These are phyloP conservation scores for Yarrowia divulgata DNA, from an alignment of 805 yeast species.

Conservation along the genomic window DNA sequence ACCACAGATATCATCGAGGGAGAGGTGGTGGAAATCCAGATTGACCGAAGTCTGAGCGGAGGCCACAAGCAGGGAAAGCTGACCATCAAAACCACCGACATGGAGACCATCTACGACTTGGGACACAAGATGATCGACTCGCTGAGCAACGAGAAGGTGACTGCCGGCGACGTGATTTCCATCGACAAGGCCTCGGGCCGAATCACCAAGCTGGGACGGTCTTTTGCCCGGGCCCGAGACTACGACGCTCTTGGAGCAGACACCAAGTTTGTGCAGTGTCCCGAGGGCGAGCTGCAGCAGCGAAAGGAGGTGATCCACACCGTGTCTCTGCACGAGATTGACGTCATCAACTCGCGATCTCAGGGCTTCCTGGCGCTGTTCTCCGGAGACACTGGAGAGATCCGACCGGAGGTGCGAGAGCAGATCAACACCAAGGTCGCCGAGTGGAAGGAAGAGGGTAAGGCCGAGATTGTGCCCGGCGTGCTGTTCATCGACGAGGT, in stretches of 20 bases:
- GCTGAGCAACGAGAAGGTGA: slow-evolving; percentile 89
- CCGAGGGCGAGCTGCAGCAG: slow-evolving; percentile 97
- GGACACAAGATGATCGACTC: slow-evolving; percentile 96
- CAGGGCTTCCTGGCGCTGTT: slow-evolving; percentile 97
- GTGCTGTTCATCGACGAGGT: slow-evolving; percentile 97
- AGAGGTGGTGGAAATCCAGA: slow-evolving; percentile 96
- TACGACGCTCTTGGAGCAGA: slow-evolving; percentile 99
- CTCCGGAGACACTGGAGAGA: slow-evolving; percentile 97
- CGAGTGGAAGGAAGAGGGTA: slow-evolving; percentile 99
- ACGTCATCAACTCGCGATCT: slow-evolving; percentile 95
- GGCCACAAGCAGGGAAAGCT: slow-evolving; percentile 98
- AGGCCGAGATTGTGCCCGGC: slow-evolving; percentile 96
- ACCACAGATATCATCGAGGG: slow-evolving; percentile 98
- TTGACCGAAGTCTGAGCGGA: slow-evolving; percentile 91
- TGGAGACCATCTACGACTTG: slow-evolving; percentile 97
- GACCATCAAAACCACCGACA: slow-evolving; percentile 95
- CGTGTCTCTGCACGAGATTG: slow-evolving; percentile 96
- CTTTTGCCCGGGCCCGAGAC: slow-evolving; percentile 94
- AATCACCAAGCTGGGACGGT: slow-evolving; percentile 91
- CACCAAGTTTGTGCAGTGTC: slow-evolving; percentile 96
- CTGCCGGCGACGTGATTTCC: slow-evolving; percentile 96
- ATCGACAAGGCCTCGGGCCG: slow-evolving; percentile 96
- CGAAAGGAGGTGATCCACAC: slow-evolving; percentile 96
- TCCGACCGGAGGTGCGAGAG: slow-evolving; percentile 91
- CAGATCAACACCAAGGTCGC: slow-evolving; percentile 97